A percentile compares a stretch with the other conserved stretches of the same genome.
phyloP scores from a whole-genome alignment of 1,284 basidiomycete species.

The Marasmius sp. region DNA sequence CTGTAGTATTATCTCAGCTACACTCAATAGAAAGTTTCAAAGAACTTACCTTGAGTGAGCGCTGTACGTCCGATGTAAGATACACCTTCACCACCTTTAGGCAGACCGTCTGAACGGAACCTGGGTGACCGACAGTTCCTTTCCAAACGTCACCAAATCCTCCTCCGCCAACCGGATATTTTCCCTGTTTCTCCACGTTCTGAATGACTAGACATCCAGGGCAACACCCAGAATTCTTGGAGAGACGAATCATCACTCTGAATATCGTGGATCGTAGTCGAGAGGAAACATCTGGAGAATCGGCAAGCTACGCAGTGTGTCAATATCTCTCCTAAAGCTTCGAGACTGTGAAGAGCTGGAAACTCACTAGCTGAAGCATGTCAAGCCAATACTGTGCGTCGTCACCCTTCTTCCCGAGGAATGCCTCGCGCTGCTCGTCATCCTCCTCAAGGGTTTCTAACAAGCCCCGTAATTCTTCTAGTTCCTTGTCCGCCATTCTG shows the following conservation, averaged over 20 bases:
- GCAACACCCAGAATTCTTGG: not conserved
- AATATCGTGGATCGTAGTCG: not conserved
- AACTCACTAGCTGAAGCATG: too few species aligned
- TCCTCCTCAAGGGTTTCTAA: too few species aligned
- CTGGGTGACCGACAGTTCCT: not conserved
- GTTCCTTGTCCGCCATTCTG: too few species aligned
- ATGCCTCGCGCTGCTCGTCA: too few species aligned
- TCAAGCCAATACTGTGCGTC: too few species aligned
- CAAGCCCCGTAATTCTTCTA: too few species aligned
- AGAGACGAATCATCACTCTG: not conserved
- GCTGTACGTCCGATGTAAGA: not conserved
- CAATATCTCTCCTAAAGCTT: too few species aligned
- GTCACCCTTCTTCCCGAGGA: too few species aligned
- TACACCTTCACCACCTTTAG: not conserved
- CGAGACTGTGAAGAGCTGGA: too few species aligned
- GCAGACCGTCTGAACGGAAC: not conserved
- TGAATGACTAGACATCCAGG: not conserved
- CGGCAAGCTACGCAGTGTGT: not conserved
- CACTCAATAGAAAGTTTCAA: too few species aligned
- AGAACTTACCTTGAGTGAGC: not conserved
- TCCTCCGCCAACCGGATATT: not conserved
- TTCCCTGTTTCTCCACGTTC: not conserved
- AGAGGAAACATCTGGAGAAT: not conserved
- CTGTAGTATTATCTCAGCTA: not conserved
- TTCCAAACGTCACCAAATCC: not conserved